Conservation (phyloP, 441 rosid species). For the Geranium incanum region DNA sequence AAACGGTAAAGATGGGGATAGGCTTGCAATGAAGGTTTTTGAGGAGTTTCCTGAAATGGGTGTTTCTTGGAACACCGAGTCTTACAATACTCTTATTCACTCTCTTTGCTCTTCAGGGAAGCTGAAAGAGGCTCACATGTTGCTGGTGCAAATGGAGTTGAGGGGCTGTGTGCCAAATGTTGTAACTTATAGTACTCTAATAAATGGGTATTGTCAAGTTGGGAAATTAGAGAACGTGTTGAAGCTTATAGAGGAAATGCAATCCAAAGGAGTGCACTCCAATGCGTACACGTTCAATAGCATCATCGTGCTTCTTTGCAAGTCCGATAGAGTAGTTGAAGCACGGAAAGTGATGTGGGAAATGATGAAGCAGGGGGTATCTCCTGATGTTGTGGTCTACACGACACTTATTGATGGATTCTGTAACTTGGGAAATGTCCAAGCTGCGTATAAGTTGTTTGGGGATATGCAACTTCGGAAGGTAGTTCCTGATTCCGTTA, state of each 20-base stretch:
- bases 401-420: conserved; percentile 77
- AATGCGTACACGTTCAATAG: conserved; percentile 63
- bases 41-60: conserved; percentile 51
- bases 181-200: conserved; percentile 66
- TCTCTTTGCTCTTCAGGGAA: conserved; percentile 51
- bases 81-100: conserved; percentile 64
- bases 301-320: conserved; percentile 52
- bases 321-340: conserved; percentile 42
- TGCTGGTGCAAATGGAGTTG: conserved; percentile 59
- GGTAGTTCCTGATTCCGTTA: conserved; percentile 52
- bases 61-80: conserved; percentile 58
- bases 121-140: conserved; percentile 62
- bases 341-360: conserved; percentile 54
- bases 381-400: conserved; percentile 56
- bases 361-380: conserved; percentile 46
- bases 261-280: conserved; percentile 50
- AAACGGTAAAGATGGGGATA: conserved; percentile 28
- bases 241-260: conserved; percentile 68
- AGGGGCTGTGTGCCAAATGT: conserved; percentile 67
- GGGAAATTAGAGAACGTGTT: conserved; percentile 41
- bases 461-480: conserved; percentile 47
- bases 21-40: conserved; percentile 33
- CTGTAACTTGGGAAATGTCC: conserved; percentile 50
- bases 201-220: conserved; percentile 62
- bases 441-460: conserved; percentile 45